Percentiles rank a stretch among this genome's conserved stretches.
Conservation (phyloP, 768 basidiomycete species). For the Fibroporia radiculosa region DNA sequence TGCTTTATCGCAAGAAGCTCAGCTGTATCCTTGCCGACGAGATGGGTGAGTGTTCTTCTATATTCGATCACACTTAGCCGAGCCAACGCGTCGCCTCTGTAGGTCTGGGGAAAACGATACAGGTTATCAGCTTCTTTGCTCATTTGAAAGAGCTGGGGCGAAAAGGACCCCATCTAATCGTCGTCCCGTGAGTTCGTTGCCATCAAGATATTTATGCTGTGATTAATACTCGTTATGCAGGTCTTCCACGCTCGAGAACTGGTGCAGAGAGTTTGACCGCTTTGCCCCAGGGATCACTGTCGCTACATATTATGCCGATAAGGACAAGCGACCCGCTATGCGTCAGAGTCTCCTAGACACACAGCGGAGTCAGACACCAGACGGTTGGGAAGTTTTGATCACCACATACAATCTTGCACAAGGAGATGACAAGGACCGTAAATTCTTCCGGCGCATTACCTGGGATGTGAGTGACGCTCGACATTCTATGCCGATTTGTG, state of each 20-base stretch:
- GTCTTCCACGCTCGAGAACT: constrained; percentile 95
- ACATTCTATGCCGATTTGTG: not conserved
- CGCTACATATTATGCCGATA: constrained; percentile 90
- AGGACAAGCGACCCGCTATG: constrained; percentile 72
- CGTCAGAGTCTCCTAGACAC: constrained; percentile 66
- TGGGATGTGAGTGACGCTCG: constrained; percentile 70
- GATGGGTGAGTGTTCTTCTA: constrained; percentile 67
- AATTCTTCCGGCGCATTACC: constrained; percentile 84
- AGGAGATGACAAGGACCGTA: constrained; percentile 79
- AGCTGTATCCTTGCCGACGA: constrained; percentile 98
- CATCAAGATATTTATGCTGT: not conserved
- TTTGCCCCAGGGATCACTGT: constrained; percentile 85
- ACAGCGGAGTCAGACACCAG: constrained; percentile 37
- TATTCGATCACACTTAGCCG: not conserved
- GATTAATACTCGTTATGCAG: constrained; percentile 31
- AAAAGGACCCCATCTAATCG: constrained; percentile 83
- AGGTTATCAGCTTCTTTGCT: constrained; percentile 96
- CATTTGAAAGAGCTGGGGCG: constrained; percentile 74
- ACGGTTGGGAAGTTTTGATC: constrained; percentile 87
- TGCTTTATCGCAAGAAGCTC: constrained; percentile 70
- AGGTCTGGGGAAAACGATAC: constrained; percentile 98
- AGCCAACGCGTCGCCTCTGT: not conserved
- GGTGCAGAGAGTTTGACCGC: constrained; percentile 91
- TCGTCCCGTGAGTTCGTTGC: constrained; percentile 77
- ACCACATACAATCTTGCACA: constrained; percentile 95